phyloP scores from a whole-genome alignment of 2,329 filamentous ascomycete species.

The Fusarium devonianum region DNA sequence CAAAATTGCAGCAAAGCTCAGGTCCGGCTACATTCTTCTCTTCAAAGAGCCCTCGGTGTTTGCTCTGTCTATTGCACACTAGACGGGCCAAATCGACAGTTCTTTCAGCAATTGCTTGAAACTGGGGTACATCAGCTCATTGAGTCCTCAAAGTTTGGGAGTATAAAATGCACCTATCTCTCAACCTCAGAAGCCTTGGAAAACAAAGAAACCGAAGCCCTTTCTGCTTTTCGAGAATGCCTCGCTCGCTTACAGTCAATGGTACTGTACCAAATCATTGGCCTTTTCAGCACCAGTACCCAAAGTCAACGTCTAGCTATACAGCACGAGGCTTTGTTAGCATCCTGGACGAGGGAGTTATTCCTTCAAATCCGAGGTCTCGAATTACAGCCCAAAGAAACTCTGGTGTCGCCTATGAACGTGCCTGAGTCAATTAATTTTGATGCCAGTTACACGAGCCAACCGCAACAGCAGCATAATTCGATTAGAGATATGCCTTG shows the following conservation, averaged over 20 bases:
- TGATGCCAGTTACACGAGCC: too few relatives aligned
- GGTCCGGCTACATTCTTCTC: not conserved
- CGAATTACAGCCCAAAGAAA: not conserved
- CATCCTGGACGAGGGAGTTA: conserved; percentile 13
- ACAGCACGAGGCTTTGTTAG: conserved; percentile 5
- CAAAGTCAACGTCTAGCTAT: not conserved
- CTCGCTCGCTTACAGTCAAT: conserved; percentile 17
- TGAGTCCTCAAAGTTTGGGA: not conserved
- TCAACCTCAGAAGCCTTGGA: too few relatives aligned
- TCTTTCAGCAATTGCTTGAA: conserved; percentile 11
- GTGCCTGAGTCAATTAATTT: too few relatives aligned
- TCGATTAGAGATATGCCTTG: too few relatives aligned
- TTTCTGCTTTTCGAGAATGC: not conserved
- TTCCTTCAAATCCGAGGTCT: conserved; percentile 7
- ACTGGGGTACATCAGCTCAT: conserved; percentile 2
- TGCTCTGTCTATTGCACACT: conserved; percentile 11
- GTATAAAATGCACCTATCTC: too few relatives aligned
- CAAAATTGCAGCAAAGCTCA: not conserved
- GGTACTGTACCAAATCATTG: conserved; percentile 18
- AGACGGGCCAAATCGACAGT: not conserved
- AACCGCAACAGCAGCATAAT: too few relatives aligned
- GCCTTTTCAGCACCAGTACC: conserved; percentile 3
- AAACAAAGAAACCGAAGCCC: too few relatives aligned
- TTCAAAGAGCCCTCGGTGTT: conserved; percentile 10
- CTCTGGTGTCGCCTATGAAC: too few relatives aligned